Conservation (phyloP, 2,329 filamentous ascomycete species). For the Lachnellula occidentalis region DNA sequence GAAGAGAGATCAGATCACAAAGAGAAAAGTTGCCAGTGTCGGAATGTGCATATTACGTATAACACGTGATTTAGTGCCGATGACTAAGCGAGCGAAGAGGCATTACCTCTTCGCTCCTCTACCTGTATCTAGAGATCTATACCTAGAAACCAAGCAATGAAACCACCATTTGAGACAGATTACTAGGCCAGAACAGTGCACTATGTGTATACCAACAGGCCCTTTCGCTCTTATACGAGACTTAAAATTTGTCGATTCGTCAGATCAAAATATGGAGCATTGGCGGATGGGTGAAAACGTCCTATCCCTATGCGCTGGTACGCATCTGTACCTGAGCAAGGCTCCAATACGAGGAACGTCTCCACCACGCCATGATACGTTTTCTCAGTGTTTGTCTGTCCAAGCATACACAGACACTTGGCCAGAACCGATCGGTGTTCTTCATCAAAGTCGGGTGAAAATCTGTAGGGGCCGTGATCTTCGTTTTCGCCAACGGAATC, state of each 20-base stretch:
- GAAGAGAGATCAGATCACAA: no score
- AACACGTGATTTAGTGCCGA: no score
- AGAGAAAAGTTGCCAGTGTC: no score
- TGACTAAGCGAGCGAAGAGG: no score
- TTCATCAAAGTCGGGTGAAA: not conserved
- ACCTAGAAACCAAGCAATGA: no score
- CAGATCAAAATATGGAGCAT: constrained; percentile 39
- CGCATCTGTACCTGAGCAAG: not conserved
- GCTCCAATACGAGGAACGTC: constrained; percentile 2
- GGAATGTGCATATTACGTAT: no score
- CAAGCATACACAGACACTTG: not conserved
- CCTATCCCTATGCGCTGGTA: constrained; percentile 6
- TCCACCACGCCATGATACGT: not conserved
- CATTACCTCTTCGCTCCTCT: no score
- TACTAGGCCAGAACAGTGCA: no score
- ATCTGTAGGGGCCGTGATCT: no score
- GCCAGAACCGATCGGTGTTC: not conserved
- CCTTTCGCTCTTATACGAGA: not conserved
- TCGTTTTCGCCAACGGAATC: not conserved
- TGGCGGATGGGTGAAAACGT: constrained; percentile 37
- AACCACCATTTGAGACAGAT: no score
- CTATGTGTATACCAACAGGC: no score
- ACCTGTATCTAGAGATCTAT: no score
- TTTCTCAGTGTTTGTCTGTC: not conserved
- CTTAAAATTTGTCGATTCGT: constrained; percentile 47